Percentiles rank a stretch among this genome's conserved stretches.
These are phyloP conservation scores for Gigaspora rosea DNA, from an alignment of 192 early-diverging fungal genomes.

Conservation along the genomic window DNA sequence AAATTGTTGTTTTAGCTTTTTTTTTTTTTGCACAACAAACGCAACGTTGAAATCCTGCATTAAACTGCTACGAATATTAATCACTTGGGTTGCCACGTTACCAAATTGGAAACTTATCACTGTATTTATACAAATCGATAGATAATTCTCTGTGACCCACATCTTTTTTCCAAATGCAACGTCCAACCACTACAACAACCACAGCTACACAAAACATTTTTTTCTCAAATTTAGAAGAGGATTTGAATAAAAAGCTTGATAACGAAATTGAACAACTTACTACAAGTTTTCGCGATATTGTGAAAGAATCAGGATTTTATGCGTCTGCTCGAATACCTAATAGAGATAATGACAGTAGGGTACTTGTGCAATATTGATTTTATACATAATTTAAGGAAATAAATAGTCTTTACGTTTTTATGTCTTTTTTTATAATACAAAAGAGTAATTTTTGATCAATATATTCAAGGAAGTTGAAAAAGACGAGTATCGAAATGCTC, in stretches of 20 bases:
- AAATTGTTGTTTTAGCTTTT: too few relatives aligned
- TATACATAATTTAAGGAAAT: too few relatives aligned
- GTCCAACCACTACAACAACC: constrained; percentile 20
- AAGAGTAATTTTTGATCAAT: neutral
- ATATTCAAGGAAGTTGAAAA: constrained; percentile 24
- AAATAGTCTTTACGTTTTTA: neutral
- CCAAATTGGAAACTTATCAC: too few relatives aligned
- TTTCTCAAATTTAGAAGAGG: constrained; percentile 27
- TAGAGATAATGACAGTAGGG: constrained; percentile 9
- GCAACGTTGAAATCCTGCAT: too few relatives aligned
- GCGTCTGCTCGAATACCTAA: constrained; percentile 8
- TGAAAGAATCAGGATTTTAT: constrained; percentile 12
- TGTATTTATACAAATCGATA: too few relatives aligned
- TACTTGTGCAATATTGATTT: neutral
- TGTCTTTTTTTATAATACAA: neutral
- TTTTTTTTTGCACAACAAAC: too few relatives aligned
- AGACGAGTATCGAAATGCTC: constrained; percentile 28
- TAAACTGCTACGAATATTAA: too few relatives aligned
- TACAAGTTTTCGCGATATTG: constrained; percentile 8
- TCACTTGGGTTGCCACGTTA: too few relatives aligned
- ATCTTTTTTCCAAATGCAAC: too few relatives aligned
- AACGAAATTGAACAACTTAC: constrained; percentile 25
- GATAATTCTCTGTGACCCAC: too few relatives aligned
- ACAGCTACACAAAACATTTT: constrained; percentile 23
- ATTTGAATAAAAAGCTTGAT: constrained; percentile 23